A percentile compares a stretch with the other conserved stretches of the same genome.
Conservation (phyloP, 2,329 filamentous ascomycete genomes). For the Penicillium hordei region DNA sequence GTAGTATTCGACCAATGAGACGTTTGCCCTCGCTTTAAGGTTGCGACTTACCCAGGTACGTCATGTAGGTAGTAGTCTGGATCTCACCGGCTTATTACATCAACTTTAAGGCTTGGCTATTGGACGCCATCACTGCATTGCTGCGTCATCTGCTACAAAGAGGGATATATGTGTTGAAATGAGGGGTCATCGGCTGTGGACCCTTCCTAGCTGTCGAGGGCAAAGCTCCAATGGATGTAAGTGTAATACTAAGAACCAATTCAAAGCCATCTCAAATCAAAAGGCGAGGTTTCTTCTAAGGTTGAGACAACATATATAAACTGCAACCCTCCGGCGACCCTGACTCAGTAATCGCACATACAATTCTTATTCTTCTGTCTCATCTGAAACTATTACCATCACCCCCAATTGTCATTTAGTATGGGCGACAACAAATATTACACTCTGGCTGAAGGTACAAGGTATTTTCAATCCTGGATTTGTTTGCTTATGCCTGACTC, state of each 20-base stretch:
- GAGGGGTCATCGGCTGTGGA: neutral
- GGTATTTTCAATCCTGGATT: neutral
- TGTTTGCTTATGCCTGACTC: neutral
- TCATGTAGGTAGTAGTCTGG: neutral
- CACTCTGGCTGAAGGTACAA: conserved; percentile 14
- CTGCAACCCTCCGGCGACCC: neutral
- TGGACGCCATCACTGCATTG: neutral
- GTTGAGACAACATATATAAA: neutral
- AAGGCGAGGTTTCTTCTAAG: neutral
- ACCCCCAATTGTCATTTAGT: neutral
- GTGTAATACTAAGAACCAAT: neutral
- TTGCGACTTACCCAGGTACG: neutral
- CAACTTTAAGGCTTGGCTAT: neutral
- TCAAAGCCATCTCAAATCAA: neutral
- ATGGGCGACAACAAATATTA: conserved; percentile 10
- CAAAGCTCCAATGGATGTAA: neutral
- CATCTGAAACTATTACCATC: neutral
- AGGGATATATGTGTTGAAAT: neutral
- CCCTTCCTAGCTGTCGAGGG: neutral
- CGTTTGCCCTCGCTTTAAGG: neutral
- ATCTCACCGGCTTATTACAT: neutral
- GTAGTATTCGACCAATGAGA: conserved; percentile 1
- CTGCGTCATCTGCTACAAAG: neutral
- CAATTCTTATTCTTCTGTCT: neutral
- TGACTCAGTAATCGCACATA: neutral